Percentiles rank a stretch among this genome's conserved stretches.
These are phyloP conservation scores for Mycena belliarum DNA, from an alignment of 768 basidiomycete species.

Conservation along the genomic window DNA sequence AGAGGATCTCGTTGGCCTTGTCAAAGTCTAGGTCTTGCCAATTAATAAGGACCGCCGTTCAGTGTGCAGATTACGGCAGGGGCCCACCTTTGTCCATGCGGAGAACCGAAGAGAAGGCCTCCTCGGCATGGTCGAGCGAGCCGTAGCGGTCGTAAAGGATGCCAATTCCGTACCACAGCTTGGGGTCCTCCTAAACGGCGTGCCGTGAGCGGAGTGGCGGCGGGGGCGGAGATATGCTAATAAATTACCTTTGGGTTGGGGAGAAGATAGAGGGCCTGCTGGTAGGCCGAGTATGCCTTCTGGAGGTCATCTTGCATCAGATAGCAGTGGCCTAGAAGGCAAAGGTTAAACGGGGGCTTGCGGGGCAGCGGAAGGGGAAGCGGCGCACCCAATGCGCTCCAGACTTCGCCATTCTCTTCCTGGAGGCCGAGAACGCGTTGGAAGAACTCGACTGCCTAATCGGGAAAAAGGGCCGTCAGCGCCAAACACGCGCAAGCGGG, in stretches of 20 bases:
- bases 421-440: slow-evolving; percentile 88
- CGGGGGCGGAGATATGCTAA: slow-evolving; percentile 16
- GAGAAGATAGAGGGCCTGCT: slow-evolving; percentile 94
- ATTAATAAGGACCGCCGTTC: slow-evolving; percentile 28
- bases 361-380: slow-evolving; percentile 14
- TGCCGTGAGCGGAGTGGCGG: slow-evolving; percentile 9
- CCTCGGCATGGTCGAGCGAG: slow-evolving; percentile 97
- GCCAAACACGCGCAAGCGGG: slow-evolving; percentile 28
- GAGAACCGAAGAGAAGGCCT: slow-evolving; percentile 94
- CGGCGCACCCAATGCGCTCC: slow-evolving; percentile 86
- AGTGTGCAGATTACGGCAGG: slow-evolving; percentile 20
- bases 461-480: slow-evolving; percentile 23
- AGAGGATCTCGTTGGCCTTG: slow-evolving; percentile 98
- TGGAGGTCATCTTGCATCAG: slow-evolving; percentile 99
- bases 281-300: slow-evolving; percentile 97
- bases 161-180: slow-evolving; percentile 99
- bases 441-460: slow-evolving; percentile 94
- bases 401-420: slow-evolving; percentile 97
- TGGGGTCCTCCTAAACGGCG: slow-evolving; percentile 78
- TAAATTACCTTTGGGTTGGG: slow-evolving; percentile 85
- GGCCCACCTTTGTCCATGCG: slow-evolving; percentile 91
- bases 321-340: slow-evolving; percentile 82
- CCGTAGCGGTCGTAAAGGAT: slow-evolving; percentile 99
- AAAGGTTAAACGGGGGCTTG: background rate
- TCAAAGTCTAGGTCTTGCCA: slow-evolving; percentile 78